phyloP scores from a whole-genome alignment of 192 early-diverging fungal species.

The Chytriomyces confervae region DNA sequence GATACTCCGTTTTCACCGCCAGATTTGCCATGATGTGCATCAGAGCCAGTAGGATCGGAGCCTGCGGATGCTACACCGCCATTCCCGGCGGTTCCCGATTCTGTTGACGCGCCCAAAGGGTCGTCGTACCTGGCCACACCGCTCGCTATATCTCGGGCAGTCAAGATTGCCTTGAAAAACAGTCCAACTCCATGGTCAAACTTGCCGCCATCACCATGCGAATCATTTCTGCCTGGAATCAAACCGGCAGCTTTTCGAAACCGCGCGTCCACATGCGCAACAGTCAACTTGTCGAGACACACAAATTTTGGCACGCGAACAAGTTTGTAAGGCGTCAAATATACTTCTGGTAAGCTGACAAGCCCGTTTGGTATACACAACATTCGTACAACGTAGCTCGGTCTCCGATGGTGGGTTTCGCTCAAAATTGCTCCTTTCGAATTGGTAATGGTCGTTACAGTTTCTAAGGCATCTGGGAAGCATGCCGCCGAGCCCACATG shows the following conservation, averaged over 20 bases:
- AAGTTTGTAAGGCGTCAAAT: conserved; percentile 9
- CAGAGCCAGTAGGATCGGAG: no score
- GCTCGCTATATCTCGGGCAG: neutral
- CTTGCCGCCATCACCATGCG: neutral
- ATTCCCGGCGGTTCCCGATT: no score
- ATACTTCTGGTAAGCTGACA: conserved; percentile 3
- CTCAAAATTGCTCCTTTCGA: neutral
- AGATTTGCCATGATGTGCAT: no score
- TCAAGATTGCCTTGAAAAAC: neutral
- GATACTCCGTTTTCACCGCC: no score
- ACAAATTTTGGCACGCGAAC: neutral
- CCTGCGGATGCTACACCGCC: no score
- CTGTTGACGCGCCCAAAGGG: no score
- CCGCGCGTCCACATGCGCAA: conserved; percentile 2
- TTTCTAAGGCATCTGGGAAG: conserved; percentile 7
- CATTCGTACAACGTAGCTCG: conserved; percentile 8
- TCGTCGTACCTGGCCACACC: neutral
- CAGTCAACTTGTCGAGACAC: neutral
- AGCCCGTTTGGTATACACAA: neutral
- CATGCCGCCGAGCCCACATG: neutral
- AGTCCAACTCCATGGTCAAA: conserved; percentile 6
- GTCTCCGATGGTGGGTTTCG: neutral
- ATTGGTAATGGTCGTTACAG: neutral
- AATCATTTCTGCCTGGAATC: no score
- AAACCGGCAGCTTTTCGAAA: neutral